Base-by-base conservation (phyloP, 2,329 filamentous ascomycete genomes). In the Colletotrichum sp. region DNA sequence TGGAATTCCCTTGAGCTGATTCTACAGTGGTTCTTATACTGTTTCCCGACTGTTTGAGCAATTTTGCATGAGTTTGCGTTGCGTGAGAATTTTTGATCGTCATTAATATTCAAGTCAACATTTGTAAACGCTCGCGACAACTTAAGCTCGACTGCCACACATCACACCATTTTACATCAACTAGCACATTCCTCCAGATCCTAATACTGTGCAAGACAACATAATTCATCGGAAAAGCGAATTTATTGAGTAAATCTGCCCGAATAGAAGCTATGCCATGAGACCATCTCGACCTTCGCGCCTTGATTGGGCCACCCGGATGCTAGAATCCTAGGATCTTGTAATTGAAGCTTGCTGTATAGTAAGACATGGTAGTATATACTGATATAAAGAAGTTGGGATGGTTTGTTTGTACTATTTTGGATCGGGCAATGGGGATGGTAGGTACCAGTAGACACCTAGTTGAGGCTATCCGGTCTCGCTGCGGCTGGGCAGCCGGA, bases 381-480 rank as follows among this genome's bases (percentile, higher is more conserved):
- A 0, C 0, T 1, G 3, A 43, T 10, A 43, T 4, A n/a, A n/a
- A 48, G 18, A n/a, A 48, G 0, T n/a, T 0, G 18, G 0, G 38
- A 5, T 48, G 9, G 38, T 12, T 48, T n/a, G 1, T 12, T 2
- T 48, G 18, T 10, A 6, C 8, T 10, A 43, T 0, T n/a, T 43
- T 43, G 8, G 5, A 43, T 43, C 8, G 16, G 36, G 36, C 0
- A 43, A 43, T 43, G 8, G 36, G 36, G 36, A 43, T 18, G 16
- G 13, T 16, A 43, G 16, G 36, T 43, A 1, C 16, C 3, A 0
- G 8, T 43, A 43, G 16, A 43, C 36, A 43, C 36, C 0, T 5
- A 43, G 5, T 18, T 43, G 16, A 43, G 38, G 38, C 38, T 52
- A 21, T 52, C 43, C 43, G 43, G 3, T 10, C n/a, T 52, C 43